Conservation (phyloP, 225 moss, liverwort and hornwort species). For the Pseudoscleropodium purum region DNA sequence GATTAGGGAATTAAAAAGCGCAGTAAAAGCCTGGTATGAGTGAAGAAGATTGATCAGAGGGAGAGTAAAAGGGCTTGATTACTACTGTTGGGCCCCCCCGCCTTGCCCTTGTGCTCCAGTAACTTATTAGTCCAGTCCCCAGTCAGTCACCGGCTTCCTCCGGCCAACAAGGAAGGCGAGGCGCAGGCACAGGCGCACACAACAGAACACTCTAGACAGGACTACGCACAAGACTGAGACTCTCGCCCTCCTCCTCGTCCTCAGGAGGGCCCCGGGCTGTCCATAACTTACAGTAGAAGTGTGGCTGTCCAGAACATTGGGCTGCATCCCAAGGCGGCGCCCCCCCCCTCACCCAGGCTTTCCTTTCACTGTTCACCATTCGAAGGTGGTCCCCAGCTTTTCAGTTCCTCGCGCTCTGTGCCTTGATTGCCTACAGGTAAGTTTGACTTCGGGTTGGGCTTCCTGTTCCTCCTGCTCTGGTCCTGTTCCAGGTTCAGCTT, state of each 20-base stretch:
- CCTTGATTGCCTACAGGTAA: slow-evolving; percentile 35
- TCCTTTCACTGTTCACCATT: not conserved
- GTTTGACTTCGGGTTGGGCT: slow-evolving; percentile 17
- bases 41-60: slow-evolving; percentile 21
- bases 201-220: not conserved
- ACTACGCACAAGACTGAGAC: not conserved
- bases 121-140: not conserved
- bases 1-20: slow-evolving; percentile 15
- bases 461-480: not conserved
- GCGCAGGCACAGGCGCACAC: not conserved
- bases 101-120: not conserved
- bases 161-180: not conserved
- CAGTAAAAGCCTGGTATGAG: slow-evolving; percentile 28
- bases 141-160: not conserved
- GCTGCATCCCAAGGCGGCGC: slow-evolving; percentile 31
- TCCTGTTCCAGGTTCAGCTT: not conserved
- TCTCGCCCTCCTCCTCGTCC: not conserved
- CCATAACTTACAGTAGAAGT: not conserved
- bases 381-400: not conserved
- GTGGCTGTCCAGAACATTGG: not conserved
- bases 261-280: not conserved
- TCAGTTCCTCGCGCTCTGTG: slow-evolving; percentile 30
- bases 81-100: not conserved
- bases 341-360: not conserved
- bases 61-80: slow-evolving; percentile 8